Evolutionary conservation across 208 protist genomes (phyloP).

Genomic region (Leishmania braziliensis): DNA sequence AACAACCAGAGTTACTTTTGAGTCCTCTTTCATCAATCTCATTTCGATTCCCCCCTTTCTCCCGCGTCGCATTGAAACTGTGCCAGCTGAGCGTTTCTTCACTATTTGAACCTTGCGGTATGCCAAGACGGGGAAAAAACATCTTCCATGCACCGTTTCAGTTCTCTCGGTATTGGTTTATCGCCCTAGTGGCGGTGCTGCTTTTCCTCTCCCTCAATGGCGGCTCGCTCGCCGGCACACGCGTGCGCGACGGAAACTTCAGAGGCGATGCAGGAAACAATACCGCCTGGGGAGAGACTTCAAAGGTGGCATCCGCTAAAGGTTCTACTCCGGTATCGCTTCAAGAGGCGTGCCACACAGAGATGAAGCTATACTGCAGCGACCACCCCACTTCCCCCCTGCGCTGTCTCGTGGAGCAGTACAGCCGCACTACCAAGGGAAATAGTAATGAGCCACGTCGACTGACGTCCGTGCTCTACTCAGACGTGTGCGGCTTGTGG

Average conservation of each 20-base stretch:
- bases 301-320: background rate
- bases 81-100: background rate
- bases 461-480: constrained; percentile 16
- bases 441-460: background rate
- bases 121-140: constrained; percentile 1
- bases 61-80: background rate
- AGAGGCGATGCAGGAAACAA: background rate
- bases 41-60: background rate
- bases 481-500: constrained; percentile 53
- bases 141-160: constrained; percentile 6
- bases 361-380: constrained; percentile 31
- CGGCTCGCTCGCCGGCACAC: constrained; percentile 23
- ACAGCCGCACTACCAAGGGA: constrained; percentile 3
- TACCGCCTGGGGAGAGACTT: background rate
- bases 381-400: constrained; percentile 14
- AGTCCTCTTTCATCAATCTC: background rate
- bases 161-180: constrained; percentile 10
- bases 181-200: constrained; percentile 11
- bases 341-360: constrained; percentile 30
- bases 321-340: constrained; percentile 17
- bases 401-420: constrained; percentile 34
- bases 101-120: background rate
- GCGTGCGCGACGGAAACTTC: background rate
- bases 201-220: constrained; percentile 25
- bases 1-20: background rate